Base-by-base conservation (phyloP, 2,329 filamentous ascomycete genomes). In the Pestalotiopsis sp. region DNA sequence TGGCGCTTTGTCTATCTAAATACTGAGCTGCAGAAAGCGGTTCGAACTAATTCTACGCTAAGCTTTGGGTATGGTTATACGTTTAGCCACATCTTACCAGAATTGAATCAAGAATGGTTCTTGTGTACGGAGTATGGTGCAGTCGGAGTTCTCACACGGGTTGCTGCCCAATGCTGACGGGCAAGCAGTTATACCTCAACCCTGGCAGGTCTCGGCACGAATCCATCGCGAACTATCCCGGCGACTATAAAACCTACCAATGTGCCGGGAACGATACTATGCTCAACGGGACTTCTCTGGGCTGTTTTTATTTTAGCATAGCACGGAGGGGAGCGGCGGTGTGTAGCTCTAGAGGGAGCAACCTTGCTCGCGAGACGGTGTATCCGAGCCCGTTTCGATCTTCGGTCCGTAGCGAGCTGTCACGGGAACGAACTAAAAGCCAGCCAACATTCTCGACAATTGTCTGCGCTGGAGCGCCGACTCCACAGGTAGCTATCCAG, bases 381-480 rank as follows among this genome's bases (percentile, higher is more conserved):
- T 36, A 31, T 39, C 61, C 25, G 61, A 64, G 39, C 38, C 39
- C 38, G 39, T n/a, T 36, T 20, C 39, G 39, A 23, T 39, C 38
- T 64, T 64, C 61, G 61, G 61, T 64, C 61, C 41, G 61, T 23
- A 38, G 31, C 41, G 61, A 36, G 20, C 38, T 27, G 39, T 64
- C 61, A 64, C 39, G 61, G 61, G 61, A 64, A 49, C 61, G 20
- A 41, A 36, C 20, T 45, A 25, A 31, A n/a, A n/a, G 31, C 17
- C 17, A 52, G 31, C 17, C 17, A 52, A n/a, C 45, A 52, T 52
- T 52, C 17, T 52, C 45, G 45, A 20, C 17, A 52, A n/a, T 36
- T 36, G 7, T n/a, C 7, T 62, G 36, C 38, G 31, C 59, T 11
- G 20, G n/a, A 62, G 27, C 59, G 13, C 38, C 25, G 12, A 4